Conservation (phyloP, 1,284 basidiomycete species). For the Cystobasidiaceae sp. region DNA sequence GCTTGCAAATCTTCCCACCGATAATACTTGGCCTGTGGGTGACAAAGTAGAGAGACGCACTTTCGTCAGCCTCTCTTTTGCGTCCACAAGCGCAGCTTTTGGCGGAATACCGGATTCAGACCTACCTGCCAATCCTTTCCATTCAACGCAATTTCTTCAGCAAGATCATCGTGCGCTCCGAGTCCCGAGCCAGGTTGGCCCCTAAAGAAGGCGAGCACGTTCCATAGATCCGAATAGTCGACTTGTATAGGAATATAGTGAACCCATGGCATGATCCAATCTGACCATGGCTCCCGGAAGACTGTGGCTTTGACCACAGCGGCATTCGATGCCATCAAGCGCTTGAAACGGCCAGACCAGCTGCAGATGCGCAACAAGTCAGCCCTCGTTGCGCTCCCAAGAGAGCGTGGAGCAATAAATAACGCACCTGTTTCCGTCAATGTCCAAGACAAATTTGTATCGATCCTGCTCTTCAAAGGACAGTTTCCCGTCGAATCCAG, state of each 20-base stretch:
- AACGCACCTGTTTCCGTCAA: constrained; percentile 51
- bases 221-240: constrained; percentile 42
- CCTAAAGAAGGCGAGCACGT: constrained; percentile 50
- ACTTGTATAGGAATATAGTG: constrained; percentile 41
- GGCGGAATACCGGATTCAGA: constrained; percentile 33
- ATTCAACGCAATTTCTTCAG: constrained; percentile 47
- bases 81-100: background rate
- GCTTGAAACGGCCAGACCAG: constrained; percentile 45
- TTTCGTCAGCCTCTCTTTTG: background rate
- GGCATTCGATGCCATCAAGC: constrained; percentile 49
- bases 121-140: constrained; percentile 46
- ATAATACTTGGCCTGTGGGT: constrained; percentile 45
- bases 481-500: background rate
- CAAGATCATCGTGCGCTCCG: constrained; percentile 45
- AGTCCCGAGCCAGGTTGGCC: constrained; percentile 48
- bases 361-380: no score
- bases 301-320: constrained; percentile 49
- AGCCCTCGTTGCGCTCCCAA: constrained; percentile 49
- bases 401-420: constrained; percentile 49
- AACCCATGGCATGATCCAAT: constrained; percentile 48
- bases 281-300: constrained; percentile 49
- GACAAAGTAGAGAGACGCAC: no score
- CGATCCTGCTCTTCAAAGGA: background rate
- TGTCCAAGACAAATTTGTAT: constrained; percentile 51
- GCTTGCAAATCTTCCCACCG: constrained; percentile 50